Evolutionary conservation across 345 rosid genomes (phyloP).

Genomic region (Eucalyptus melliodora): DNA sequence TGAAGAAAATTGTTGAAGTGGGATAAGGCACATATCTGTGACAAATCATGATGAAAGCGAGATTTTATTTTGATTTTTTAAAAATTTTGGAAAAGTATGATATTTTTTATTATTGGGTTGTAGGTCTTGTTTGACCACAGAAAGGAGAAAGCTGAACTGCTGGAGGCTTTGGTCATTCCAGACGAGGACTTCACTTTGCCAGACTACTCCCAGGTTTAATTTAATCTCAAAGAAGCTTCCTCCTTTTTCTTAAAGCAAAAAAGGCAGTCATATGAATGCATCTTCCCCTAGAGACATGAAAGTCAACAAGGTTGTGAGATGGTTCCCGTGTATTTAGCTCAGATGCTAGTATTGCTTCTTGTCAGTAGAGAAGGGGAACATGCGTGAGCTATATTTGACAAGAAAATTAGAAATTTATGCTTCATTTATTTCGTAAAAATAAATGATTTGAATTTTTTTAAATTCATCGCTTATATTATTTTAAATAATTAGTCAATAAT

Average conservation of each 20-base stretch:
- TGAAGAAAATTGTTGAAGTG: not conserved
- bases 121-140: not conserved
- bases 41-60: not conserved
- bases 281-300: fast-evolving
- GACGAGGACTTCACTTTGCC: constrained; percentile 1
- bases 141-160: not conserved
- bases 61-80: not conserved
- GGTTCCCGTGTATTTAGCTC: not conserved
- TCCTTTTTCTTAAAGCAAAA: not conserved
- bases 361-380: not conserved
- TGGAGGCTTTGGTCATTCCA: not conserved
- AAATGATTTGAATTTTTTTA: fast-evolving
- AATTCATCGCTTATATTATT: not conserved
- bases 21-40: not conserved
- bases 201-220: not conserved
- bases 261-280: not conserved
- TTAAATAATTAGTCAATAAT: too few relatives aligned
- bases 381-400: not conserved
- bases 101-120: not conserved
- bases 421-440: fast-evolving
- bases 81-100: not conserved
- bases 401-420: too few relatives aligned
- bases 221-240: not conserved
- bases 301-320: not conserved
- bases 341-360: not conserved